phyloP scores from a whole-genome alignment of 2,329 filamentous ascomycete species.

The Tothia fuscella region DNA sequence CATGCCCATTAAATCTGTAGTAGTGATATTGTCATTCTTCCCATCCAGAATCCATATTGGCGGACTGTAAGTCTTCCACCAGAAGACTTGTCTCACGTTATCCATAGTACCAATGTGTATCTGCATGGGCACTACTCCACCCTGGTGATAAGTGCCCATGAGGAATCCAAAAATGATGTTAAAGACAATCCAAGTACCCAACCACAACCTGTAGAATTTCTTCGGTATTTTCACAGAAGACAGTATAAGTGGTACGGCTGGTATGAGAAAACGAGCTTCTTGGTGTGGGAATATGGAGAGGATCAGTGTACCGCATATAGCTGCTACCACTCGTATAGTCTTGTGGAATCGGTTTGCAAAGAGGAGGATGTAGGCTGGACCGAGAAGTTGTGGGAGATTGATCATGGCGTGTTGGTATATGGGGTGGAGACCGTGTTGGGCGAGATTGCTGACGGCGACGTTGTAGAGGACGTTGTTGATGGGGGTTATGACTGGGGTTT shows the following conservation, averaged over 20 bases:
- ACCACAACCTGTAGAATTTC: constrained; percentile 38
- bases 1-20: constrained; percentile 63
- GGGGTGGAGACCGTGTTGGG: constrained; percentile 41
- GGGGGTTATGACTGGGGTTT: constrained; percentile 39
- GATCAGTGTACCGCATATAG: constrained; percentile 56
- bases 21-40: constrained; percentile 59
- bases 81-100: constrained; percentile 53
- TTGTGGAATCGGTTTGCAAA: constrained; percentile 32
- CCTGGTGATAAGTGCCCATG: constrained; percentile 76
- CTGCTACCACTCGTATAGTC: constrained; percentile 28
- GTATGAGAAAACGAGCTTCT: constrained; percentile 66
- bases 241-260: constrained; percentile 63
- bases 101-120: constrained; percentile 60
- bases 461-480: constrained; percentile 44
- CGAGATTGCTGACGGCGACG: constrained; percentile 34
- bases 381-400: constrained; percentile 41
- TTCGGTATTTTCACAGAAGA: constrained; percentile 59
- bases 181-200: constrained; percentile 54
- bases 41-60: constrained; percentile 70
- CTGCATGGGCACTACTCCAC: constrained; percentile 63
- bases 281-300: constrained; percentile 69
- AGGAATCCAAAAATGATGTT: constrained; percentile 55
- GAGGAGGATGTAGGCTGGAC: constrained; percentile 37
- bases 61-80: constrained; percentile 81
- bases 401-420: constrained; percentile 39